phyloP scores from a whole-genome alignment of 176 grass and related monocot genomes.

The Triticum dicoccoides region DNA sequence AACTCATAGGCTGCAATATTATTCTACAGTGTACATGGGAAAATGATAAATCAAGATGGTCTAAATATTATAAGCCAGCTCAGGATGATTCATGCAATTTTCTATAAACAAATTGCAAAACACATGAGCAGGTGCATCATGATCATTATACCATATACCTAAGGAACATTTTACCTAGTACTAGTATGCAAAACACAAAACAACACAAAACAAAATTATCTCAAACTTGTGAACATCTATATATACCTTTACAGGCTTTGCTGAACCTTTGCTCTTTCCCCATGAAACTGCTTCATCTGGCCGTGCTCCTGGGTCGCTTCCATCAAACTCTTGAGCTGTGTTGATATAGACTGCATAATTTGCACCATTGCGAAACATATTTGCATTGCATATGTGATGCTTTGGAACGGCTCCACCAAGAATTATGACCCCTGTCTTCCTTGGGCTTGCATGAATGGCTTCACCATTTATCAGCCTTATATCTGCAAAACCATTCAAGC shows the following conservation, averaged over 20 bases:
- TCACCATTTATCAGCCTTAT: slow-evolving; percentile 86
- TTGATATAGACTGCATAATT: slow-evolving; percentile 96
- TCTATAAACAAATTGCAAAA: neutral
- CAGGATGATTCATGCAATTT: neutral
- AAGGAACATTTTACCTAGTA: neutral
- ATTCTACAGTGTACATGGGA: neutral
- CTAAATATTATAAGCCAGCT: neutral
- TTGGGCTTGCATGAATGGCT: slow-evolving; percentile 66
- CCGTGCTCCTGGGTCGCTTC: slow-evolving; percentile 87
- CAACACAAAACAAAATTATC: neutral
- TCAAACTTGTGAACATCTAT: neutral
- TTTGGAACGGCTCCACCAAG: slow-evolving; percentile 87
- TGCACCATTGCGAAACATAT: slow-evolving; percentile 92
- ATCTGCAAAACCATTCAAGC: slow-evolving; percentile 38
- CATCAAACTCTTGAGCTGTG: slow-evolving; percentile 96
- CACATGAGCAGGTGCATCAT: neutral
- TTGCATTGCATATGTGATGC: slow-evolving; percentile 97
- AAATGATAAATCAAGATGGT: neutral
- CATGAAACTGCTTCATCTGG: slow-evolving; percentile 97
- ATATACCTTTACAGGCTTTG: slow-evolving; percentile 79
- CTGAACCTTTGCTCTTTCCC: slow-evolving; percentile 95
- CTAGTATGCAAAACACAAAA: neutral
- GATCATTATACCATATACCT: neutral
- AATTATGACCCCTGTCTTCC: slow-evolving; percentile 87
- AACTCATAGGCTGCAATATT: neutral